phyloP scores from a whole-genome alignment of 345 rosid species.

The Noccaea caerulescens region DNA sequence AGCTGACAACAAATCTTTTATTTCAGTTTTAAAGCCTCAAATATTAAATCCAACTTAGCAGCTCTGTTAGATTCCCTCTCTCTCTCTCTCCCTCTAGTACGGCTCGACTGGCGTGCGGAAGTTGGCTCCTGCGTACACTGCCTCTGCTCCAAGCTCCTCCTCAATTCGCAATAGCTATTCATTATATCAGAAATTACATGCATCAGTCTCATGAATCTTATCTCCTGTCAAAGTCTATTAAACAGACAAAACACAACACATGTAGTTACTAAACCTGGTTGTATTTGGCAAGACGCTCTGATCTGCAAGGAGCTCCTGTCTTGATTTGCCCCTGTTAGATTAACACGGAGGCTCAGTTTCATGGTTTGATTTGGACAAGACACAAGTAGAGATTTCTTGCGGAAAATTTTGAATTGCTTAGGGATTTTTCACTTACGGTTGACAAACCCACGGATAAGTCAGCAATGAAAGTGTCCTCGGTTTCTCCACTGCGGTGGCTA shows the following conservation, averaged over 20 bases:
- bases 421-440: slow-evolving; percentile 51
- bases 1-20: slow-evolving; percentile 8
- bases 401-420: background rate
- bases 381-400: background rate
- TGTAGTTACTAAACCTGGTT: slow-evolving; percentile 64
- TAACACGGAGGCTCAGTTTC: background rate
- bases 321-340: slow-evolving; percentile 83
- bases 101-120: slow-evolving; percentile 84
- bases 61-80: slow-evolving; percentile 3
- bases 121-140: slow-evolving; percentile 77
- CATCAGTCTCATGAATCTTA: slow-evolving; percentile 13
- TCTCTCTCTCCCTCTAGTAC: slow-evolving; percentile 47
- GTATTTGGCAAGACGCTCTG: slow-evolving; percentile 95
- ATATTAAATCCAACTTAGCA: background rate
- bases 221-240: background rate
- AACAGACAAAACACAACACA: background rate
- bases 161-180: slow-evolving; percentile 77
- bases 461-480: slow-evolving; percentile 97
- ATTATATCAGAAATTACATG: background rate
- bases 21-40: background rate
- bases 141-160: slow-evolving; percentile 85
- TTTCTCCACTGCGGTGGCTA: slow-evolving; percentile 97
- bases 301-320: slow-evolving; percentile 98
- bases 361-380: background rate
- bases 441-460: slow-evolving; percentile 95